Percentiles rank a stretch among this genome's conserved stretches.
Evolutionary conservation across 2,329 filamentous ascomycete species (phyloP).

Genomic region (Leptographium flavum): DNA sequence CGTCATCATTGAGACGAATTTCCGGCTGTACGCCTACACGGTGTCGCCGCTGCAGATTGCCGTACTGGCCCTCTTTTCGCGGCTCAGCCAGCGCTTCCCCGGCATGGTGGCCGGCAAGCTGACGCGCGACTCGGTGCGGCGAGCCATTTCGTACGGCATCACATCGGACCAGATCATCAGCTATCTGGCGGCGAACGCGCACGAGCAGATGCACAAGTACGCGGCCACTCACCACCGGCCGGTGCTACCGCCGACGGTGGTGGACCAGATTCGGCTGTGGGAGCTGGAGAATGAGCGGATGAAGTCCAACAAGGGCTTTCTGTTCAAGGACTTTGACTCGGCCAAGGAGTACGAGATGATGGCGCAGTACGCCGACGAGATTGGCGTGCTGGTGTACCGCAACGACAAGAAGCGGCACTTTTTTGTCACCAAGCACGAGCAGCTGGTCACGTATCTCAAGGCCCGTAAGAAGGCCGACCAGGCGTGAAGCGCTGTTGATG

Average conservation of each 20-base stretch:
- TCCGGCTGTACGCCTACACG: conserved; percentile 94
- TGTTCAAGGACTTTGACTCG: conserved; percentile 78
- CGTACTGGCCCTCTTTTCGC: conserved; percentile 78
- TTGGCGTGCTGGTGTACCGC: conserved; percentile 81
- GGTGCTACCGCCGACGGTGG: conserved; percentile 83
- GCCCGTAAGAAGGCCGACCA: conserved; percentile 40
- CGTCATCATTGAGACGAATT: conserved; percentile 96
- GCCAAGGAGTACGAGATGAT: conserved; percentile 56
- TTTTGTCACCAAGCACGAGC: conserved; percentile 84
- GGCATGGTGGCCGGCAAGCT: conserved; percentile 90
- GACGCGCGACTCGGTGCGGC: conserved; percentile 74
- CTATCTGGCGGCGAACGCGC: conserved; percentile 83
- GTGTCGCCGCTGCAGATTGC: conserved; percentile 87
- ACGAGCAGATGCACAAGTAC: conserved; percentile 77
- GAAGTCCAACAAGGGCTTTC: conserved; percentile 65
- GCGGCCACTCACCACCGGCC: conserved; percentile 44
- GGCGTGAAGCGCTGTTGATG: conserved; percentile 1
- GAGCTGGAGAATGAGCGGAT: conserved; percentile 95
- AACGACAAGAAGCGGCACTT: conserved; percentile 70
- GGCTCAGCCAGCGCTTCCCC: conserved; percentile 78
- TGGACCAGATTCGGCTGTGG: conserved; percentile 95
- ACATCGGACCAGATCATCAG: conserved; percentile 90
- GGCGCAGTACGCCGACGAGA: conserved; percentile 69
- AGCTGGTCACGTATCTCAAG: conserved; percentile 69
- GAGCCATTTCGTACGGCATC: conserved; percentile 80